Evolutionary conservation across 805 yeast genomes (phyloP).

Genomic region (Candida cerambycidarum): DNA sequence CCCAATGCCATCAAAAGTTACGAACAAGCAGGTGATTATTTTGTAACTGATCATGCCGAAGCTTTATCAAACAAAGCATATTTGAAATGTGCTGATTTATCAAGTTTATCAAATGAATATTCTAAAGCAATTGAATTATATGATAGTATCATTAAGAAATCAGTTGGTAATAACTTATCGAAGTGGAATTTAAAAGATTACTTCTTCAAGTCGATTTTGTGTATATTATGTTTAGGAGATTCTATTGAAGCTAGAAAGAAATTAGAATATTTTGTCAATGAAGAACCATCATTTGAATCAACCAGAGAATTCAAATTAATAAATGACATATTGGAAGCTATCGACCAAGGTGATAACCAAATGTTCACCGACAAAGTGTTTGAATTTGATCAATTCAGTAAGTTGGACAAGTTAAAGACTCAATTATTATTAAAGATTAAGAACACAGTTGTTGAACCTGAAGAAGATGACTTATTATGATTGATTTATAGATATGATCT

Average conservation of each 20-base stretch:
- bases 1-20: conserved; percentile 72
- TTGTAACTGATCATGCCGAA: conserved; percentile 86
- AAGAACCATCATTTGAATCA: conserved; percentile 74
- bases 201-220: conserved; percentile 77
- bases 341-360: conserved; percentile 77
- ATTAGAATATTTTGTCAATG: conserved; percentile 56
- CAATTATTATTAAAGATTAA: conserved; percentile 80
- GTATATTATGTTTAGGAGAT: conserved; percentile 83
- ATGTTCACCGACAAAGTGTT: conserved; percentile 69
- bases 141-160: conserved; percentile 74
- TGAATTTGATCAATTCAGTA: conserved; percentile 83
- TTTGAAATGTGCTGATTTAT: conserved; percentile 85
- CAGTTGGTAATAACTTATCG: conserved; percentile 70
- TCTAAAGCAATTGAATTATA: conserved; percentile 72
- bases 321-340: conserved; percentile 66
- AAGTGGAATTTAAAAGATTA: conserved; percentile 94
- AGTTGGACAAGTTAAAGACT: conserved; percentile 90
- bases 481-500: no score
- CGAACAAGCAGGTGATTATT: conserved; percentile 96
- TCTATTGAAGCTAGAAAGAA: conserved; percentile 81
- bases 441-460: conserved; percentile 66
- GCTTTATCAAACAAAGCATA: conserved; percentile 87
- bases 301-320: conserved; percentile 76
- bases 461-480: conserved; percentile 39
- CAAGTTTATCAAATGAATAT: conserved; percentile 69